A percentile compares a stretch with the other conserved stretches of the same genome.
These are phyloP conservation scores for Phaseolus lunatus DNA, from an alignment of 306 rosid species.

Conservation along the genomic window DNA sequence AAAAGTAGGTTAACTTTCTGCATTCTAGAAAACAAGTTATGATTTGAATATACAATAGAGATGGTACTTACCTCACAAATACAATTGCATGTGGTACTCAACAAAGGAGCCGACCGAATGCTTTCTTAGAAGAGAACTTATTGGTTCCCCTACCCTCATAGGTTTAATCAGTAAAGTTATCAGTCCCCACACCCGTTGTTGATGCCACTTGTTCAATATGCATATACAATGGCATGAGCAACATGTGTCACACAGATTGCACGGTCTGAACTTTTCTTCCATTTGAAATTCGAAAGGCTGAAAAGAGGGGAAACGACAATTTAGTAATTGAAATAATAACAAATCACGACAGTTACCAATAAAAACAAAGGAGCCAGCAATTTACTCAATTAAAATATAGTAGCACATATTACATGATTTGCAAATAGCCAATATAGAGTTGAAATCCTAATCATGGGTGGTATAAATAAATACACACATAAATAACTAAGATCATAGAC, in stretches of 20 bases:
- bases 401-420: background rate
- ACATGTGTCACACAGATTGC: slow-evolving; percentile 20
- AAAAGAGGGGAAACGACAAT: slow-evolving; percentile 11
- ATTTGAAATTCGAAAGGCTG: slow-evolving; percentile 31
- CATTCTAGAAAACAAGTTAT: slow-evolving; percentile 26
- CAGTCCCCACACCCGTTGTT: background rate
- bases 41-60: slow-evolving; percentile 6
- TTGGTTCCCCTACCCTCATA: slow-evolving; percentile 2
- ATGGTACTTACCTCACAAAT: slow-evolving; percentile 30
- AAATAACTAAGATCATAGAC: slow-evolving; percentile 9
- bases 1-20: slow-evolving; percentile 15
- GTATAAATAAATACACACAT: slow-evolving; percentile 2
- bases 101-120: slow-evolving; percentile 25
- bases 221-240: slow-evolving; percentile 30
- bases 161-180: slow-evolving; percentile 28
- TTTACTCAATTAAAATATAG: background rate
- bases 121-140: slow-evolving; percentile 2
- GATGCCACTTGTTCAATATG: slow-evolving; percentile 48
- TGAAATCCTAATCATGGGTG: background rate
- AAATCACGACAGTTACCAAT: slow-evolving; percentile 21
- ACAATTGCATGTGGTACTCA: slow-evolving; percentile 4
- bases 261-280: slow-evolving; percentile 33
- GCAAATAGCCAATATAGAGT: slow-evolving; percentile 14
- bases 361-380: slow-evolving; percentile 21
- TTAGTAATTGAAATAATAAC: slow-evolving; percentile 20